Evolutionary conservation across 2,329 filamentous ascomycete species (phyloP).

Genomic region (Metarhizium rileyi): DNA sequence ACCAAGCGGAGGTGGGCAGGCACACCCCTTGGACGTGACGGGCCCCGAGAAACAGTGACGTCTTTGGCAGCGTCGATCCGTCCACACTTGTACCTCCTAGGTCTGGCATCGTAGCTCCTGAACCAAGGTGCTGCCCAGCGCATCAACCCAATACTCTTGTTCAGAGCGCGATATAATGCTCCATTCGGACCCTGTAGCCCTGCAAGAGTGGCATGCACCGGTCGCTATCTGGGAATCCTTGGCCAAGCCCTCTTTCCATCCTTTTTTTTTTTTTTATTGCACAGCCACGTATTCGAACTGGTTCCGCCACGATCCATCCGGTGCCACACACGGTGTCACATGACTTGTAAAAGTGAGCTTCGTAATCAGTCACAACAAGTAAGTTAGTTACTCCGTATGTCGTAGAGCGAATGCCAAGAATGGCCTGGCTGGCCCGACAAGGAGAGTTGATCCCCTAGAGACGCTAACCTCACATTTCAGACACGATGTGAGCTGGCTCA

Average conservation of each 20-base stretch:
- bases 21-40: too few relatives aligned
- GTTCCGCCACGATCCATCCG: slow-evolving; percentile 17
- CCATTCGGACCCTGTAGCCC: neutral
- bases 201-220: neutral
- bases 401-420: neutral
- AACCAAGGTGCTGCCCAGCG: neutral
- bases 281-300: slow-evolving; percentile 14
- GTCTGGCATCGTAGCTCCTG: neutral
- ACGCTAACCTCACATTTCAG: too few relatives aligned
- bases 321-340: slow-evolving; percentile 14
- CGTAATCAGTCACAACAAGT: neutral
- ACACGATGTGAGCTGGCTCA: too few relatives aligned
- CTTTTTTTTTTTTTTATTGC: slow-evolving; percentile 2
- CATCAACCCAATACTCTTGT: slow-evolving; percentile 8
- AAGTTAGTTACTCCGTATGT: too few relatives aligned
- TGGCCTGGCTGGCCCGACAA: too few relatives aligned
- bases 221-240: neutral
- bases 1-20: too few relatives aligned
- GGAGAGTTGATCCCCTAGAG: too few relatives aligned
- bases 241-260: slow-evolving; percentile 7
- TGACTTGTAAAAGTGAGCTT: slow-evolving; percentile 10
- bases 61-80: slow-evolving; percentile 11
- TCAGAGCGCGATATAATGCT: slow-evolving; percentile 9
- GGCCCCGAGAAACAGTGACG: slow-evolving; percentile 3
- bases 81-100: slow-evolving; percentile 12